These are phyloP conservation scores for Huntiella omanensis DNA, from an alignment of 2,329 filamentous ascomycete species.

Conservation along the genomic window DNA sequence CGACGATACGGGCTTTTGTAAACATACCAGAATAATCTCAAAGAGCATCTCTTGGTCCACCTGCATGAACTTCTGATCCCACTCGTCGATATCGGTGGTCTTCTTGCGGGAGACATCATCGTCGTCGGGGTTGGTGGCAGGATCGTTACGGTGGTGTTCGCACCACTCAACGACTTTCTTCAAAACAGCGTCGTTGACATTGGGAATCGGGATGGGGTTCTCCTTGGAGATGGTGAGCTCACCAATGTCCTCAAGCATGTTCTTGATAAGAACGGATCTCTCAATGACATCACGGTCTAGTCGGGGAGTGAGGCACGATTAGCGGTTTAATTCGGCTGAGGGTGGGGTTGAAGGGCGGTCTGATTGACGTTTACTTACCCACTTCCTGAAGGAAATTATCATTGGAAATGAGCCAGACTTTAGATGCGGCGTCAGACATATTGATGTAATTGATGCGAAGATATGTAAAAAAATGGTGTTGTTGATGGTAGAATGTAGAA, in stretches of 20 bases:
- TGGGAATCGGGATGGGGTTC: conserved; percentile 74
- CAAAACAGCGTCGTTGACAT: conserved; percentile 83
- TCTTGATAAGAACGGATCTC: conserved; percentile 90
- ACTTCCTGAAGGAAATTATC: conserved; percentile 29
- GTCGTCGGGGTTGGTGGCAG: conserved; percentile 63
- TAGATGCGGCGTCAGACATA: conserved; percentile 20
- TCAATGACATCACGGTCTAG: conserved; percentile 69
- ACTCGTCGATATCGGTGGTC: conserved; percentile 97
- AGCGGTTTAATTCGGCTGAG: not conserved
- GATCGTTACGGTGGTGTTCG: conserved; percentile 81
- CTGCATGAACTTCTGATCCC: conserved; percentile 99
- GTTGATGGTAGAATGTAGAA: not conserved
- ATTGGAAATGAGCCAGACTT: conserved; percentile 32
- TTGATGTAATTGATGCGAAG: conserved; percentile 10
- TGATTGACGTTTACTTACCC: conserved; percentile 20
- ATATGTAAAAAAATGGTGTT: not conserved
- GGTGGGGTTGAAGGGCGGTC: not conserved
- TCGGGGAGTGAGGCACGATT: conserved; percentile 8
- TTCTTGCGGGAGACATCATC: conserved; percentile 92
- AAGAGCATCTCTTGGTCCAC: conserved; percentile 99
- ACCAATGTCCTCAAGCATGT: conserved; percentile 89
- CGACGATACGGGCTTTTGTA: not conserved
- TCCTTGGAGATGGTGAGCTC: conserved; percentile 31
- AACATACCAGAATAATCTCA: conserved; percentile 82
- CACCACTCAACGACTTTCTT: conserved; percentile 98